Conservation (phyloP, 257 asterid genomes). For the Fraxinus quadrangulata region DNA sequence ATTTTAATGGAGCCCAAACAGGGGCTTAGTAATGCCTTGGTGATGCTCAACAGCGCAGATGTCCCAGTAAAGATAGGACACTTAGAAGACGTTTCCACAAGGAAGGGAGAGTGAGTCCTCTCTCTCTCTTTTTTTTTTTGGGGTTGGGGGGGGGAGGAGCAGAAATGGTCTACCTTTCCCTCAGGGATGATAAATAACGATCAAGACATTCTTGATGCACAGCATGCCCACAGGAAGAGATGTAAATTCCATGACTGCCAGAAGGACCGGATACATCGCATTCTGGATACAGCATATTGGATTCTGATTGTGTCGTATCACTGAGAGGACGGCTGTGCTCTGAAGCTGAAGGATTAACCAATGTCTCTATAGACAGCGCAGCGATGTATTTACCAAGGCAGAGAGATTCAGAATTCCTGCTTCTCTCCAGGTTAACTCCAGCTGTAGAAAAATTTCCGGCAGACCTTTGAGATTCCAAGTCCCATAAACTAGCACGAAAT, state of each 20-base stretch:
- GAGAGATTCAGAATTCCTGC: slow-evolving; percentile 43
- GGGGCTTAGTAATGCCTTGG: background rate
- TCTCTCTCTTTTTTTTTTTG: too few relatives aligned
- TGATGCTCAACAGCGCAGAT: background rate
- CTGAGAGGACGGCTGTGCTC: slow-evolving; percentile 38
- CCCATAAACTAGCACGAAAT: slow-evolving; percentile 33
- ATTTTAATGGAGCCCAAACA: too few relatives aligned
- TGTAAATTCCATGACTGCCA: slow-evolving; percentile 77
- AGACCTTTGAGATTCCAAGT: slow-evolving; percentile 29
- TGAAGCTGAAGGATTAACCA: slow-evolving; percentile 62
- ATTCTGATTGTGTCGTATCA: slow-evolving; percentile 43
- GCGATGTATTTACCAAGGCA: slow-evolving; percentile 86
- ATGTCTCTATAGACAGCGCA: slow-evolving; percentile 60
- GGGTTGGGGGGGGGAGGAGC: background rate
- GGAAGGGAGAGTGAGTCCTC: background rate
- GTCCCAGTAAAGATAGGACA: background rate
- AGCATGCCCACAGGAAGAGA: slow-evolving; percentile 98
- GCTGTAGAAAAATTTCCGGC: slow-evolving; percentile 35
- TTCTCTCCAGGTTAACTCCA: slow-evolving; percentile 38
- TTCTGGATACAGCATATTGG: slow-evolving; percentile 35
- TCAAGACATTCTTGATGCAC: slow-evolving; percentile 97
- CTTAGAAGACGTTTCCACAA: slow-evolving; percentile 18
- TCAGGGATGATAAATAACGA: slow-evolving; percentile 82
- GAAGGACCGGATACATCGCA: slow-evolving; percentile 66
- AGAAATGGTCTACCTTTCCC: slow-evolving; percentile 67